These are phyloP conservation scores for Aspergillus novoparasiticus DNA, from an alignment of 2,329 filamentous ascomycete genomes.

Conservation along the genomic window DNA sequence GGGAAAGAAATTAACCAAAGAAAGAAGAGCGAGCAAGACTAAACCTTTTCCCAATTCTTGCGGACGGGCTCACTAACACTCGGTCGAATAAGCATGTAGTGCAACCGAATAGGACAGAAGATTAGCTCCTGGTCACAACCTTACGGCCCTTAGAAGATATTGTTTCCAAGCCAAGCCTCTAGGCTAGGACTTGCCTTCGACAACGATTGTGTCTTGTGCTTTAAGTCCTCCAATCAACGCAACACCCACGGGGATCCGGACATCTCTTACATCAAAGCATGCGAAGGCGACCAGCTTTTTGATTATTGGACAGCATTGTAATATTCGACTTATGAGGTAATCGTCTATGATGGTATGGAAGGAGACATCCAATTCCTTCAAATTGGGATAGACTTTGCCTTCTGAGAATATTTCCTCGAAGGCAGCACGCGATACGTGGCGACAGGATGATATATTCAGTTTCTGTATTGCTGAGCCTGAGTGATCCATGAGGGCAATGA, in stretches of 20 bases:
- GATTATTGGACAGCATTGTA: slow-evolving; percentile 50
- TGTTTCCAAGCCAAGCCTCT: background rate
- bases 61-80: background rate
- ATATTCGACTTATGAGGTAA: slow-evolving; percentile 47
- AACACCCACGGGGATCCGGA: slow-evolving; percentile 59
- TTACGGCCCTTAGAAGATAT: background rate
- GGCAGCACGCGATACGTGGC: slow-evolving; percentile 72
- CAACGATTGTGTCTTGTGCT: slow-evolving; percentile 58
- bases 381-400: slow-evolving; percentile 64
- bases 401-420: slow-evolving; percentile 74
- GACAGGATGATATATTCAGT: slow-evolving; percentile 80
- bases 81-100: background rate
- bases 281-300: slow-evolving; percentile 63
- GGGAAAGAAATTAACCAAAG: background rate
- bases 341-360: slow-evolving; percentile 58
- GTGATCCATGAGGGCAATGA: slow-evolving; percentile 81
- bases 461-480: slow-evolving; percentile 67
- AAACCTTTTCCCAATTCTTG: background rate
- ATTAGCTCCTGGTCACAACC: background rate
- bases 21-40: background rate
- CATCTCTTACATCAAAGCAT: slow-evolving; percentile 61
- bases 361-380: slow-evolving; percentile 74
- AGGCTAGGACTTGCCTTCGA: slow-evolving; percentile 25
- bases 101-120: background rate
- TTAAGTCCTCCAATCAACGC: slow-evolving; percentile 62